phyloP scores from a whole-genome alignment of 2,329 filamentous ascomycete species.

The Xylaria multiplex region DNA sequence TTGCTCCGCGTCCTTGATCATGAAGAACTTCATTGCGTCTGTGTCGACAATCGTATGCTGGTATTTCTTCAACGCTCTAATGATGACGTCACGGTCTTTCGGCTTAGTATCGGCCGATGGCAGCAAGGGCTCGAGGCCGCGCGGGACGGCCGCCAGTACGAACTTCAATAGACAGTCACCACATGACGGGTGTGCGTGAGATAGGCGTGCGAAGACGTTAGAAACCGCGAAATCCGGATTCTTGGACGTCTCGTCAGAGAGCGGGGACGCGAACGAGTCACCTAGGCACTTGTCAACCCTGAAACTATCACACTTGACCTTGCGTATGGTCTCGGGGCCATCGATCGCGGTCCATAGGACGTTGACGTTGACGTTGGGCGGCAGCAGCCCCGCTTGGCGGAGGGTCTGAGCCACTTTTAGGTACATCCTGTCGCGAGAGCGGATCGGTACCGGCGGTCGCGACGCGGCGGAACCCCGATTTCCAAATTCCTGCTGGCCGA shows the following conservation, averaged over 20 bases:
- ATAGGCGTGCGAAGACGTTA: slow-evolving; percentile 52
- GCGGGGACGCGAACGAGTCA: slow-evolving; percentile 53
- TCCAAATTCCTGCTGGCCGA: slow-evolving; percentile 46
- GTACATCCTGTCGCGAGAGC: slow-evolving; percentile 52
- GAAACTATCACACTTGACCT: slow-evolving; percentile 54
- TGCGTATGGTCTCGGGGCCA: slow-evolving; percentile 53
- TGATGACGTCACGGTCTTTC: slow-evolving; percentile 38
- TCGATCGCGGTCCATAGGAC: slow-evolving; percentile 56
- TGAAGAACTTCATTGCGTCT: slow-evolving; percentile 54
- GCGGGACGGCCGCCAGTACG: slow-evolving; percentile 47
- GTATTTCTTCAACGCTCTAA: slow-evolving; percentile 52
- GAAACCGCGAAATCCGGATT: slow-evolving; percentile 54
- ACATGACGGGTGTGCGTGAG: slow-evolving; percentile 52
- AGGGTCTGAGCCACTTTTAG: slow-evolving; percentile 52
- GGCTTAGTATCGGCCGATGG: slow-evolving; percentile 48
- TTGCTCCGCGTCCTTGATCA: slow-evolving; percentile 57
- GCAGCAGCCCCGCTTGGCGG: slow-evolving; percentile 52
- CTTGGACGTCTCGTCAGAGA: slow-evolving; percentile 48
- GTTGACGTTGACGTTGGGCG: slow-evolving; percentile 54
- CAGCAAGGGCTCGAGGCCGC: slow-evolving; percentile 52
- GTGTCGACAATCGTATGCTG: slow-evolving; percentile 55
- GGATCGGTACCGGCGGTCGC: slow-evolving; percentile 47
- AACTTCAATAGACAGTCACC: slow-evolving; percentile 56
- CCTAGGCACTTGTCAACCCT: slow-evolving; percentile 54
- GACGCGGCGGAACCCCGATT: slow-evolving; percentile 40